Evolutionary conservation across 805 yeast species (phyloP).

Genomic region (Ogataea polymorpha): DNA sequence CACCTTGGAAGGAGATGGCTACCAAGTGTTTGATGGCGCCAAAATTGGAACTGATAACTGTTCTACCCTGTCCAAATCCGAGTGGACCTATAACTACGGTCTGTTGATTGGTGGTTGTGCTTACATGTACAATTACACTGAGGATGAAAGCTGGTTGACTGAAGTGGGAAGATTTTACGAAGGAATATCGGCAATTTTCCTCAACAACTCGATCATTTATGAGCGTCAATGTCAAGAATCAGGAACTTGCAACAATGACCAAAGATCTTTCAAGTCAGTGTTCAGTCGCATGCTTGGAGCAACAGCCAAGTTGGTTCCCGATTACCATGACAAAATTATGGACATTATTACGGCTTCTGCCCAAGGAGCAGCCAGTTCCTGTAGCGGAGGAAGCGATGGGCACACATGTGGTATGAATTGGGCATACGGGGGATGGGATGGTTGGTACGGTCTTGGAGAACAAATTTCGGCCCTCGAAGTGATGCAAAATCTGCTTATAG

Average conservation of each 20-base stretch:
- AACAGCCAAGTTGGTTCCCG: slow-evolving; percentile 54
- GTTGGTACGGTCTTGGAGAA: slow-evolving; percentile 74
- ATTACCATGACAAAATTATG: slow-evolving; percentile 40
- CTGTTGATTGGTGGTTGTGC: slow-evolving; percentile 66
- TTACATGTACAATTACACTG: slow-evolving; percentile 61
- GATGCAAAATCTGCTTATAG: slow-evolving; percentile 43
- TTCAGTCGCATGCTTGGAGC: slow-evolving; percentile 61
- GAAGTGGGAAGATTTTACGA: slow-evolving; percentile 37
- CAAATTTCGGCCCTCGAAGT: slow-evolving; percentile 76
- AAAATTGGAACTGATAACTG: slow-evolving; percentile 44
- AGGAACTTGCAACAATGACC: slow-evolving; percentile 65
- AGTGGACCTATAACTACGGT: slow-evolving; percentile 75
- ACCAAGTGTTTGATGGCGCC: slow-evolving; percentile 57
- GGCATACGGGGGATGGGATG: slow-evolving; percentile 61
- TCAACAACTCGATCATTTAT: slow-evolving; percentile 48
- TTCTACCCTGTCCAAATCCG: slow-evolving; percentile 43
- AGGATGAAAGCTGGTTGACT: slow-evolving; percentile 40
- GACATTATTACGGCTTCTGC: slow-evolving; percentile 42
- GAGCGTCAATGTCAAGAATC: slow-evolving; percentile 59
- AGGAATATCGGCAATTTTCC: slow-evolving; percentile 43
- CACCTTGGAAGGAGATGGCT: slow-evolving; percentile 28
- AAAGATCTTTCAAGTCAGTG: slow-evolving; percentile 70
- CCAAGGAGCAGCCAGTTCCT: slow-evolving; percentile 69
- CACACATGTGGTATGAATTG: slow-evolving; percentile 83
- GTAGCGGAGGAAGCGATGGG: slow-evolving; percentile 83